Evolutionary conservation across 768 basidiomycete species (phyloP), one percentile per base, ranked within the genome.

Genomic region (Pleurotus djamor): DNA sequence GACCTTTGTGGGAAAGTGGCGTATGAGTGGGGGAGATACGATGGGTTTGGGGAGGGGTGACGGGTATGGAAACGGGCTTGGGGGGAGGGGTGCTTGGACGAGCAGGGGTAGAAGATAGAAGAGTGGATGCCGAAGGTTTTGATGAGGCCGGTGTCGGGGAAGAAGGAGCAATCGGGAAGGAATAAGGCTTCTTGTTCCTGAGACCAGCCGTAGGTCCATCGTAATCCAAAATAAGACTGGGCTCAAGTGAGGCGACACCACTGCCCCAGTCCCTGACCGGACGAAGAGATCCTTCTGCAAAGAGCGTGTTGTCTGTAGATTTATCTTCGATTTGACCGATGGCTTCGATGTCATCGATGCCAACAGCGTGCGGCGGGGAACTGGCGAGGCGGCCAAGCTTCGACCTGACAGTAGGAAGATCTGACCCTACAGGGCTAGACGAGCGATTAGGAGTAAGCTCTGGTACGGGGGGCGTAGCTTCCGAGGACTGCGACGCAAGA

Each of bases 1-100:
- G 67, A 41, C 86, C 88, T 63, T 79, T 82, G 67, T 88, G 85
- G 0, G 87, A 88, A 5, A 90, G 69, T 0, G 88, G 88, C 0
- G 88, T 89, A n/a, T 80, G 81, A 16, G 76, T 70, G 0, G 87
- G 83, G 1, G 88, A 88, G 14, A 88, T 72, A 21, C 79, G 43
- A 5, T 52, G 41, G 48, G 48, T 49, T 17, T 47, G 59, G 47
- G 76, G 49, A 63, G 68, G 28, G 64, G 47, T 51, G 58, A 51
- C 64, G 50, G 37, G 64, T 64, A 12, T 68, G 66, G 13, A 63
- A 59, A 41, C 66, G 62, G 48, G 63, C 70, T 35, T 37, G 57
- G 28, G 28, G 33, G 58, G 47, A 38, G 57, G 61, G 32, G 50
- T 43, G 35, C 34, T 44, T 44, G 38, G 35, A 32, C 34, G 52